Evolutionary conservation across 2,329 filamentous ascomycete genomes (phyloP), one percentile per base, ranked within the genome.

Genomic region (Dactylellina parvicollis): DNA sequence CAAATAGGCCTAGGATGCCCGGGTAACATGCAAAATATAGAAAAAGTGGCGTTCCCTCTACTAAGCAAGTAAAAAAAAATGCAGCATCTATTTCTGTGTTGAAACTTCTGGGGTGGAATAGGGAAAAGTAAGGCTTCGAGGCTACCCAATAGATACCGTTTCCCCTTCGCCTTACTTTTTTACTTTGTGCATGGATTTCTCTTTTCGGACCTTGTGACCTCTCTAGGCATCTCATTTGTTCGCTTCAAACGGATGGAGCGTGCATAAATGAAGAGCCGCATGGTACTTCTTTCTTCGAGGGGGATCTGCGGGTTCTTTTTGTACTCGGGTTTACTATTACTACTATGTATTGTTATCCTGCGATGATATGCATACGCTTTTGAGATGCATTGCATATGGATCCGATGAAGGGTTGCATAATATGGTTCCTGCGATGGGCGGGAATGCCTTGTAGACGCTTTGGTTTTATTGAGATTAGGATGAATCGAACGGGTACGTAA

Each of bases 41-140:
- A n/a, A n/a, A n/a, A n/a, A n/a, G n/a, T n/a, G n/a, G n/a, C n/a
- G 30, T 34, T 7, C 30, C 30, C 30, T 34, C 30, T 34, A 34
- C 14, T 7, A 34, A 34, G n/a, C n/a, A n/a, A n/a, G n/a, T n/a
- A n/a, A n/a, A n/a, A n/a, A n/a, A n/a, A n/a, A n/a, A n/a, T n/a
- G n/a, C 30, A 34, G 14, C 30, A 34, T 7, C 7, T 34, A 7
- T 34, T 42, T 8, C 8, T 16, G 42, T 47, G 24, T 49, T 52
- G 26, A n/a, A 52, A 14, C 24, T 5, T 32, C 30, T 4, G n/a
- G 4, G 30, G 30, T 36, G 26, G 8, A 22, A 40, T 22, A 14
- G 5, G 36, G 7, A 8, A 49, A 55, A 61, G 55, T 36, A 69
- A 69, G 64, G 64, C 64, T 69, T 69, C 64, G 24, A 69, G 64